phyloP scores from a whole-genome alignment of 495 filamentous ascomycete species.

The Aspergillus bridgeri region DNA sequence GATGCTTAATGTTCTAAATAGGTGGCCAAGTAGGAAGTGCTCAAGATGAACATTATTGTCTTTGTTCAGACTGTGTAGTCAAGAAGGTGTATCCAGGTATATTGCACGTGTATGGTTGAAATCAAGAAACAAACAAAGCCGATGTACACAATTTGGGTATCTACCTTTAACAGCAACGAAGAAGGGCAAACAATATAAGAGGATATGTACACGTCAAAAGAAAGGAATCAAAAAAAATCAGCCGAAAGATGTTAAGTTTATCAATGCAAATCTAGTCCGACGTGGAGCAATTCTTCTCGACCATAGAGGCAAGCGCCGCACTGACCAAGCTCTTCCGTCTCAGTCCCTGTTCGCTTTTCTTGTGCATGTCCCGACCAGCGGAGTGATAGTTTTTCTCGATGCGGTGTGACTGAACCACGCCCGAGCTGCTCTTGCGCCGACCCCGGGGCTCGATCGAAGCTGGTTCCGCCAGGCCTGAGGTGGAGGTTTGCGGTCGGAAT shows the following conservation, averaged over 20 bases:
- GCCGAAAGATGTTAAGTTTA: neutral
- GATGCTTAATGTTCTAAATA: too few relatives aligned
- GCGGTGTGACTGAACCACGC: constrained; percentile 25
- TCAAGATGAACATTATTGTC: too few relatives aligned
- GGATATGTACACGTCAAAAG: neutral
- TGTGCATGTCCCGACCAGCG: constrained; percentile 27
- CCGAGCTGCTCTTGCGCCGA: constrained; percentile 32
- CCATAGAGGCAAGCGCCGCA: constrained; percentile 42
- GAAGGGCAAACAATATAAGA: too few relatives aligned
- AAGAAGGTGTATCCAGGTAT: neutral
- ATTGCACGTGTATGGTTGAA: neutral
- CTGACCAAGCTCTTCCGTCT: constrained; percentile 46
- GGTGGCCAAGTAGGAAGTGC: too few relatives aligned
- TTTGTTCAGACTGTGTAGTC: neutral
- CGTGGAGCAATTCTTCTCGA: constrained; percentile 18
- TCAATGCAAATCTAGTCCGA: neutral
- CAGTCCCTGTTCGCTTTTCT: constrained; percentile 40
- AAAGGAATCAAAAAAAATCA: neutral
- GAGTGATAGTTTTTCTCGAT: constrained; percentile 39
- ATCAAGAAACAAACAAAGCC: neutral
- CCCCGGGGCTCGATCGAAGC: constrained; percentile 5
- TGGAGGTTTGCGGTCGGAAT: neutral
- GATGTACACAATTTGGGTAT: constrained; percentile 13
- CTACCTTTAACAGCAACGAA: constrained; percentile 11
- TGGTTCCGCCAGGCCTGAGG: neutral